Evolutionary conservation across 306 rosid genomes (phyloP).

Genomic region (Cicer judaicum): DNA sequence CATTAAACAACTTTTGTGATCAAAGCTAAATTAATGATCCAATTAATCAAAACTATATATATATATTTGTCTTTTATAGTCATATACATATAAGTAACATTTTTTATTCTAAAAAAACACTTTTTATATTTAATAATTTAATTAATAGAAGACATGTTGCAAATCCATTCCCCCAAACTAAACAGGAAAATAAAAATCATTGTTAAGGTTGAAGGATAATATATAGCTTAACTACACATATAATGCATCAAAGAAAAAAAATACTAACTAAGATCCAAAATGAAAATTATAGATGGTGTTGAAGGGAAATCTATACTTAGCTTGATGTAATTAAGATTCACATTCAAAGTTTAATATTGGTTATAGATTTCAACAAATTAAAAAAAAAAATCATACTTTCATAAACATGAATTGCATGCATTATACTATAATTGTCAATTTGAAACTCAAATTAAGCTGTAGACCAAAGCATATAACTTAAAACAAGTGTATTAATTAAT

Average conservation of each 20-base stretch:
- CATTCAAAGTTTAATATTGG: constrained; percentile 25
- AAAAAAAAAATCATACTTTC: neutral
- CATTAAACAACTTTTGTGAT: neutral
- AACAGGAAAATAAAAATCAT: neutral
- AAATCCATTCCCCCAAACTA: neutral
- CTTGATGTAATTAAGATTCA: constrained; percentile 21
- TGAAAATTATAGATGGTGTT: neutral
- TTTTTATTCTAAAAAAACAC: too few relatives aligned
- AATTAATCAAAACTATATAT: neutral
- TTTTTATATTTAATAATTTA: constrained; percentile 10
- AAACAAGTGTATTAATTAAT: neutral
- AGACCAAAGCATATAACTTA: neutral
- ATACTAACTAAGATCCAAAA: constrained; percentile 24
- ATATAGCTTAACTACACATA: neutral
- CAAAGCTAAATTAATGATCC: constrained; percentile 22
- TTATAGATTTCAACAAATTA: constrained; percentile 13
- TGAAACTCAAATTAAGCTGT: neutral
- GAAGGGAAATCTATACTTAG: neutral
- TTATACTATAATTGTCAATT: constrained; percentile 10
- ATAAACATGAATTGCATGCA: constrained; percentile 23
- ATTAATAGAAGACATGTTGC: neutral
- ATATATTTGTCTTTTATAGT: neutral
- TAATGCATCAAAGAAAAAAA: constrained; percentile 6
- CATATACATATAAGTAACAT: neutral
- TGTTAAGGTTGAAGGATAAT: neutral